Base-by-base conservation (phyloP, 2,329 filamentous ascomycete species). In the Verticillium longisporum region DNA sequence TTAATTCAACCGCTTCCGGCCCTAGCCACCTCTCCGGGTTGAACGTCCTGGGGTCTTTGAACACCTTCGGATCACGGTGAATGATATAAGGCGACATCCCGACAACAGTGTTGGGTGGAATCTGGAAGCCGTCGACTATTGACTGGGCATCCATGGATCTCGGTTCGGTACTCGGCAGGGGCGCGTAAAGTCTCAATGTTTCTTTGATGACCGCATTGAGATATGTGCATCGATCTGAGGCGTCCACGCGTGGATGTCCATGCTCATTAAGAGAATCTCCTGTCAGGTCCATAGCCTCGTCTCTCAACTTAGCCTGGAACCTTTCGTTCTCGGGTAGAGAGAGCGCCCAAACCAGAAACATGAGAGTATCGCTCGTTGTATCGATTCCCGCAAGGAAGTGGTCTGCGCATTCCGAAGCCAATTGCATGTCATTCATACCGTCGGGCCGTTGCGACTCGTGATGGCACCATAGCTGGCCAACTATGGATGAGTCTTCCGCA, bases 341-440 rank as follows among this genome's bases (percentile, higher is more conserved):
- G 1, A 84, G 72, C 0, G 76, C 70, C 77, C 79, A 83, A 14
- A 83, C 70, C 0, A 78, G 67, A 61, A 81, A 83, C 75, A 81
- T 81, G 1, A 82, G 62, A 0, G 80, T 80, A 57, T 84, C 80
- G 31, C 78, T 78, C 0, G 80, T 83, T 0, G 81, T 84, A 61
- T 83, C 79, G 10, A 83, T 80, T 0, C 80, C 81, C 0, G 81
- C 82, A 0, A 80, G 71, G 13, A 84, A 73, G 61, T 84, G 82
- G 60, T 84, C 82, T 1, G 81, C 80, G 13, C 74, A 77, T 67
- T 84, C 82, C 0, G 80, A 80, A 0, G 82, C 82, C 45, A 81
- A 78, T 21, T 82, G 78, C 6, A 81, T 65, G 36, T 77, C 75
- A 10, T 73, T 69, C 3, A 81, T 66, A 3, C 67, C 65, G 9